Evolutionary conservation across 192 early-diverging fungal species (phyloP).

Genomic region (Coemansia sp.): DNA sequence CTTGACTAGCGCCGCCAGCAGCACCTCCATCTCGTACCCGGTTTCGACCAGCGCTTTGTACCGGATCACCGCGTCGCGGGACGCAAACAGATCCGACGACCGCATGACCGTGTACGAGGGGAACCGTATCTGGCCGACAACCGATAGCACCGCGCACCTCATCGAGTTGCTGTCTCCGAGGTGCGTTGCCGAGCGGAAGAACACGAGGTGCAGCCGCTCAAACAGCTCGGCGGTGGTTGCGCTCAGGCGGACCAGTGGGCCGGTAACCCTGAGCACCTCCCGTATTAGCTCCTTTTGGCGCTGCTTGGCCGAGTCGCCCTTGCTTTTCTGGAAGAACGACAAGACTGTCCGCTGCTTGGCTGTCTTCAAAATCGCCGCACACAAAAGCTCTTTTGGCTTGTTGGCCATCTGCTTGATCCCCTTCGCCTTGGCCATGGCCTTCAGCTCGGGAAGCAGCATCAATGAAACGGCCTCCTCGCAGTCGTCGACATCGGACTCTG

Average conservation of each 20-base stretch:
- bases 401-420: conserved; percentile 36
- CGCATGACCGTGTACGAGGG: conserved; percentile 32
- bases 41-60: conserved; percentile 32
- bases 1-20: conserved; percentile 20
- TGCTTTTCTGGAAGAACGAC: conserved; percentile 38
- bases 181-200: conserved; percentile 33
- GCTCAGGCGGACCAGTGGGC: conserved; percentile 27
- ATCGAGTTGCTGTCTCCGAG: conserved; percentile 37
- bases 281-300: conserved; percentile 11
- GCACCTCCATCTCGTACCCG: conserved; percentile 24
- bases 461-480: conserved; percentile 20
- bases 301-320: conserved; percentile 10
- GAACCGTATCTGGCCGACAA: conserved; percentile 36
- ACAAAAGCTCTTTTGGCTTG: conserved; percentile 36
- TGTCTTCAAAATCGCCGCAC: conserved; percentile 17
- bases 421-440: conserved; percentile 22
- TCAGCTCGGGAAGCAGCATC: conserved; percentile 27
- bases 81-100: conserved; percentile 38
- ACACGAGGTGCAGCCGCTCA: conserved; percentile 49
- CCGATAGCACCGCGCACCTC: conserved; percentile 24
- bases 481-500: conserved; percentile 14
- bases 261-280: conserved; percentile 23
- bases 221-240: conserved; percentile 29
- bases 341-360: conserved; percentile 39
- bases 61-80: conserved; percentile 32